Base-by-base conservation (phyloP, 2,329 filamentous ascomycete species). In the Phaeoacremonium minimum region DNA sequence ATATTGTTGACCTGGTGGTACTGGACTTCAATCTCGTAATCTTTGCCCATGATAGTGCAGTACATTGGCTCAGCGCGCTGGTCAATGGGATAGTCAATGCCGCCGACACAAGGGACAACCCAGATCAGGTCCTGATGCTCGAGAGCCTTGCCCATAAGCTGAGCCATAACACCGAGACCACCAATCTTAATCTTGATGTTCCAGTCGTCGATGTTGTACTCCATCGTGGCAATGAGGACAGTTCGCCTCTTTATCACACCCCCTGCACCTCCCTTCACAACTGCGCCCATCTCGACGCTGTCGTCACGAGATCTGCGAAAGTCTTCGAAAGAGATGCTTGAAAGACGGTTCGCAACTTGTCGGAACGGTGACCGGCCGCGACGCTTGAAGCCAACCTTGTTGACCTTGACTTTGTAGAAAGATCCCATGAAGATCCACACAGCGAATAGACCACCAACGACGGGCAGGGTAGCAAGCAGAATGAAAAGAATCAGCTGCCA, bases 141-240 rank as follows among this genome's bases (percentile, higher is more conserved):
- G 8, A 84, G 67, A 36, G 78, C 73, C 52, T 80, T 80, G n/a
- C 76, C 76, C 80, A 84, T 84, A 3, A 84, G 61, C 48, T 82
- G 77, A 26, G 80, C 79, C 80, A 85, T 85, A 41, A 84, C 80
- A 56, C 80, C 80, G 6, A 85, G 64, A 43, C 80, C 80, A 41
- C 80, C 80, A 33, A 85, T 85, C 59, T 85, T 85, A 58, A 85
- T 79, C 56, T 81, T 84, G 59, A 84, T 79, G 4, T 60, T 69
- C 76, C 80, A 84, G 50, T 85, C 80, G 39, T 80, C 76, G 43
- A 85, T 83, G 42, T 84, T 78, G 56, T 85, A 85, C 55, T 85
- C 80, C 76, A 84, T 83, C 6, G 80, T 84, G 12, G 78, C 80
- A 33, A 85, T 80, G n/a, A 84, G 66, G 4, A 83, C 73, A 18